Evolutionary conservation across 179 eudicot genomes (phyloP).

Genomic region (Silene coronaria): DNA sequence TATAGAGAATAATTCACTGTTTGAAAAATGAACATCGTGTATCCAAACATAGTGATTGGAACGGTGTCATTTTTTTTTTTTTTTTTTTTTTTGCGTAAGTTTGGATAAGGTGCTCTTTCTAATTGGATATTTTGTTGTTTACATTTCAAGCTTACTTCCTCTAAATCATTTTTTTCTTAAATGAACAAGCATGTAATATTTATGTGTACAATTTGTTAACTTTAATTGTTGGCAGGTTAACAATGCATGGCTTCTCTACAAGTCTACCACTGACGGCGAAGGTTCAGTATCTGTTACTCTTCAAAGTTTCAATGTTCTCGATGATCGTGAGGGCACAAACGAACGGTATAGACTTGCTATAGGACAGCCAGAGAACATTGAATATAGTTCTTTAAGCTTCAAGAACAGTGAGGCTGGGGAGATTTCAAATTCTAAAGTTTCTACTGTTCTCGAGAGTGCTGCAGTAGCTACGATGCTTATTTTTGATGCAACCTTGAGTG

Average conservation of each 20-base stretch:
- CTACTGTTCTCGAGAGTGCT: slow-evolving; percentile 24
- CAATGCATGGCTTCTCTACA: slow-evolving; percentile 82
- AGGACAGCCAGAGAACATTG: slow-evolving; percentile 58
- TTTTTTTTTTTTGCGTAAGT: too few species aligned
- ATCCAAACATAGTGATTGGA: neutral
- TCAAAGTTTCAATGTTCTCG: slow-evolving; percentile 73
- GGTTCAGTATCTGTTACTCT: slow-evolving; percentile 75
- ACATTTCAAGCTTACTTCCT: neutral
- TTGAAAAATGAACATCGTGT: too few species aligned
- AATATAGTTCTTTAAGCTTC: slow-evolving; percentile 34
- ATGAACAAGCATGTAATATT: neutral
- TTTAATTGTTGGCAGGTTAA: slow-evolving; percentile 45
- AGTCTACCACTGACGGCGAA: slow-evolving; percentile 58
- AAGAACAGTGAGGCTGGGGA: slow-evolving; percentile 33
- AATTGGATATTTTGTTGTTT: neutral
- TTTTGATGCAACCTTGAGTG: slow-evolving; percentile 69
- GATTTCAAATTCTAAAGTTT: slow-evolving; percentile 25
- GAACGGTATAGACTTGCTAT: slow-evolving; percentile 86
- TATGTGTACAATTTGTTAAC: neutral
- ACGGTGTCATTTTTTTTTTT: too few species aligned
- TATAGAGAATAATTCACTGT: too few species aligned
- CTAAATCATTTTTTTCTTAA: neutral
- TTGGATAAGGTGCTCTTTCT: neutral
- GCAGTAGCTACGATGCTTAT: slow-evolving; percentile 78
- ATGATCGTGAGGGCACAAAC: slow-evolving; percentile 89